Base-by-base conservation (phyloP, 495 filamentous ascomycete species). In the Astrothelium macrocarpum region DNA sequence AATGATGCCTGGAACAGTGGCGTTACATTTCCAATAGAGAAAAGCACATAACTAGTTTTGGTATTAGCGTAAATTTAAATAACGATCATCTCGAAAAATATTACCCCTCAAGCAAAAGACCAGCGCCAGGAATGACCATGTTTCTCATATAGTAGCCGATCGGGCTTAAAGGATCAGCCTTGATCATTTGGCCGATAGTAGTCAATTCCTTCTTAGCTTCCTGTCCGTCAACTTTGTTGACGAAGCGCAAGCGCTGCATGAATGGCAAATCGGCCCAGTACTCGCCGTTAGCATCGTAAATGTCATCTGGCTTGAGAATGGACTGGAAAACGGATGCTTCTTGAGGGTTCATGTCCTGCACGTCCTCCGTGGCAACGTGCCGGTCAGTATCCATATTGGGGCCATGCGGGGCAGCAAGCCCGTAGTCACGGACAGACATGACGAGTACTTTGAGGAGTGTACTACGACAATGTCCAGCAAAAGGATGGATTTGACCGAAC, bases 261-360 rank as follows among this genome's bases (percentile, higher is more conserved):
- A 90, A 67, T 20, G 84, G 82, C 56, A 96, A 74, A 75, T 96
- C 91, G 12, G 90, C 91, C 90, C 90, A 96, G 79, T 96, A 96
- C 62, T 81, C 78, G 62, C 91, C 91, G n/a, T 91, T 81, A 31
- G 73, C 70, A 53, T 85, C 87, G 73, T 92, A 95, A 70, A 81
- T 86, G 76, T 96, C 91, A 66, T 92, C 88, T 3, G 91, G 91
- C 29, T 85, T 85, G 63, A 91, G 85, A 43, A 93, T 74, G 32
- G 83, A 78, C 66, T 85, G 78, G 76, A 95, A 91, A 63, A 90
- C 88, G 66, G 80, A 80, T 70, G 78, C 83, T 77, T 91, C 88
- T 59, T 86, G 76, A 5, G 80, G 73, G 67, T 79, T 81, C 79
- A 84, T 84, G 63, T 82, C 74, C 23, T 31, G 59, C n/a, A 71